Base-by-base conservation (phyloP, 2,329 filamentous ascomycete genomes). In the Keithomyces neogunnii region DNA sequence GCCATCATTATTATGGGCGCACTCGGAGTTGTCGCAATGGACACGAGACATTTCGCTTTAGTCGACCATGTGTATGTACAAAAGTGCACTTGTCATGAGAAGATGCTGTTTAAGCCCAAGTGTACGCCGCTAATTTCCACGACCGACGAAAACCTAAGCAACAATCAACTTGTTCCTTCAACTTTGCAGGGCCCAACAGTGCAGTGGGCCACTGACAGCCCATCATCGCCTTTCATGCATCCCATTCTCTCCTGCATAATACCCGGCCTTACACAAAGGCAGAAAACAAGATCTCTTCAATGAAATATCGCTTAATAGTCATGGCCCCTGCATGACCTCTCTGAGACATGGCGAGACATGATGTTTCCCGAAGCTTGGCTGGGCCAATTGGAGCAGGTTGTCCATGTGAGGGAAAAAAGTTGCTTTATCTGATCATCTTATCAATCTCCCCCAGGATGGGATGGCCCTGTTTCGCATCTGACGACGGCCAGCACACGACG, bases 351-450 rank as follows among this genome's bases (percentile, higher is more conserved):
- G 36, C 8, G 5, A 39, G 19, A 19, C 19, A 19, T 19, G 19
- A 6, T 35, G 33, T 35, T 35, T 10, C 33, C 10, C 10, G 6
- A 11, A 2, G 4, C n/a, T 39, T 10, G 9, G 9, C 32, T 13
- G 47, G 28, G 7, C 47, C 47, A 40, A 48, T 48, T 28, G 36
- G 36, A 40, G 19, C 36, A 10, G 13, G 9, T 31, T 31, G 31
- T 30, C 40, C 4, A 11, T 44, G 40, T 44, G 26, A 26, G 28
- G 19, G 7, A 13, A 44, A 44, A 29, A 3, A 13, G 29, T 42
- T 44, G 29, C 32, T 45, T 53, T 48, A 51, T 53, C 51, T 48
- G 48, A 53, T 53, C 49, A 53, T 53, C 51, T 53, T 53, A 53
- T 53, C 51, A 53, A 53, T 53, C 51, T 33, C 19, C 19, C 42